phyloP scores from a whole-genome alignment of 2,329 filamentous ascomycete genomes.

The Alternaria gaisen region DNA sequence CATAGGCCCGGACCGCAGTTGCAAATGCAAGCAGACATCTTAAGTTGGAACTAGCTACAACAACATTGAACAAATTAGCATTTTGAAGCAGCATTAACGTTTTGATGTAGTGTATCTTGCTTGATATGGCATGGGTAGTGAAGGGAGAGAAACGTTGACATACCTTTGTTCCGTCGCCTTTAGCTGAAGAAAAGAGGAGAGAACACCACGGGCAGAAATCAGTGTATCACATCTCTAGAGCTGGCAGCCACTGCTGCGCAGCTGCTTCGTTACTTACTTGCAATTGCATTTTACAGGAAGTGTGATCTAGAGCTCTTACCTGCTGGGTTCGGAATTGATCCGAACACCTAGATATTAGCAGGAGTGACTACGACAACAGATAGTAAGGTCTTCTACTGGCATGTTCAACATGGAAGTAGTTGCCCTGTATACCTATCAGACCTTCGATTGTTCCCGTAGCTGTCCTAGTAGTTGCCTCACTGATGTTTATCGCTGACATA shows the following conservation, averaged over 20 bases:
- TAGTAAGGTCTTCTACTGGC: not conserved
- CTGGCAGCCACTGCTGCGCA: not conserved
- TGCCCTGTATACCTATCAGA: not conserved
- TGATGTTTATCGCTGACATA: no score
- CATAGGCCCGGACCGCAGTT: no score
- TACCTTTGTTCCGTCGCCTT: not conserved
- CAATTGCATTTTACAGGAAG: not conserved
- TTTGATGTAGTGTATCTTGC: not conserved
- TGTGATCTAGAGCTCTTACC: not conserved
- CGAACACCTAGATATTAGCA: not conserved
- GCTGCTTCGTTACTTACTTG: not conserved
- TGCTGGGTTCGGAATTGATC: not conserved
- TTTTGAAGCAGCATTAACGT: not conserved
- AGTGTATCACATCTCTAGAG: not conserved
- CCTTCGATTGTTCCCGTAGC: not conserved
- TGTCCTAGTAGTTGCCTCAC: not conserved
- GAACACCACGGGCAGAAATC: not conserved
- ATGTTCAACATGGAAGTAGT: not conserved
- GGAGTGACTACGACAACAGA: not conserved
- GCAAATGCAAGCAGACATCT: not conserved
- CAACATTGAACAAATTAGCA: not conserved
- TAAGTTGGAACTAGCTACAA: not conserved
- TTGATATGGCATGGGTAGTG: not conserved
- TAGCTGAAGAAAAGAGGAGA: conserved; percentile 3
- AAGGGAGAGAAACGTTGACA: not conserved